Evolutionary conservation across 2,329 filamentous ascomycete genomes (phyloP).

Genomic region (Microthyrium microscopicum): DNA sequence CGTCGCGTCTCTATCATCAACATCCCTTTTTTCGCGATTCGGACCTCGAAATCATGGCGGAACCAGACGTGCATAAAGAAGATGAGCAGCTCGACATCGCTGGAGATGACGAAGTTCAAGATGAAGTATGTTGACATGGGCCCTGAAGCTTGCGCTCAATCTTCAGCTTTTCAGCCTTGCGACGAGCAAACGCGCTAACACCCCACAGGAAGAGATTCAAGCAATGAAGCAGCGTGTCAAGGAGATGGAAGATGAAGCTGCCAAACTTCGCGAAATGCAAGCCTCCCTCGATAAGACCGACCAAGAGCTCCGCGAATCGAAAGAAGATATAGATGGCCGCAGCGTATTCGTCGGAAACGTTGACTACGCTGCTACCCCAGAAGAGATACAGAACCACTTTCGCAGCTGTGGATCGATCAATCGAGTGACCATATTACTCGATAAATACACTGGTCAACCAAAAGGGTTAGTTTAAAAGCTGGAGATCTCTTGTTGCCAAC

Average conservation of each 20-base stretch:
- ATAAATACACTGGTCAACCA: constrained; percentile 98
- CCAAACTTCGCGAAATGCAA: constrained; percentile 38
- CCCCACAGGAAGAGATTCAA: too few relatives aligned
- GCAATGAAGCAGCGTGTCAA: constrained; percentile 38
- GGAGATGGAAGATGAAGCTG: constrained; percentile 42
- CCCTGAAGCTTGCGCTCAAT: too few relatives aligned
- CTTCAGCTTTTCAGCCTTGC: too few relatives aligned
- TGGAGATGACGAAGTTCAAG: too few relatives aligned
- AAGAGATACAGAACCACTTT: constrained; percentile 97
- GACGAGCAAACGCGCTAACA: too few relatives aligned
- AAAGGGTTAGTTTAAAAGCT: constrained; percentile 58
- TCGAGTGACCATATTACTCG: constrained; percentile 87
- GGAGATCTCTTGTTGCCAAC: too few relatives aligned
- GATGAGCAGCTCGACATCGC: too few relatives aligned
- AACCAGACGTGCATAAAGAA: too few relatives aligned
- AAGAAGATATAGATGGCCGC: constrained; percentile 85
- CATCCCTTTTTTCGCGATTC: too few relatives aligned
- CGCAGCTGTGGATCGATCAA: constrained; percentile 96
- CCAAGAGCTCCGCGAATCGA: constrained; percentile 64
- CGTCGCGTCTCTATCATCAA: too few relatives aligned
- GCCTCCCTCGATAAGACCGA: constrained; percentile 62
- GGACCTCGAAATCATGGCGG: too few relatives aligned
- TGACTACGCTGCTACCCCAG: constrained; percentile 89
- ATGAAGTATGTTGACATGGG: too few relatives aligned
- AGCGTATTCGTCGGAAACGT: constrained; percentile 98